Percentiles rank a stretch among this genome's conserved stretches.
Evolutionary conservation across 1,284 basidiomycete species (phyloP).

Genomic region (Ustilago tritici): DNA sequence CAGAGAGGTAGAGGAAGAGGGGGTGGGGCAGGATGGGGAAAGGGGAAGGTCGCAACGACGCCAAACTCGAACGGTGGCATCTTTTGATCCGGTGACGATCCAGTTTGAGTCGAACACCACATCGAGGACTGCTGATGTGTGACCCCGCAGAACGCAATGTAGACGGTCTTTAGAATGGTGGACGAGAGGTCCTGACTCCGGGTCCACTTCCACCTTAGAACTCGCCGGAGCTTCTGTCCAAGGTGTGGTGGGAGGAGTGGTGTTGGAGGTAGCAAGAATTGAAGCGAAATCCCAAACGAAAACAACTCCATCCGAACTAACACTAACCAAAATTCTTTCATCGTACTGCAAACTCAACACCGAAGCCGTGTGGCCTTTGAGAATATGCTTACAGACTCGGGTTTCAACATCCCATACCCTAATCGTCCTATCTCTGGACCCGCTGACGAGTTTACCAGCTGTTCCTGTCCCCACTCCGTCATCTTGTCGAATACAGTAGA

Average conservation of each 20-base stretch:
- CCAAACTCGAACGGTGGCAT: constrained; percentile 59
- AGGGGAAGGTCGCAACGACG: constrained; percentile 23
- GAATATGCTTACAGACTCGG: constrained; percentile 42
- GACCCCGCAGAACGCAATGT: constrained; percentile 37
- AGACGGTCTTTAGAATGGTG: constrained; percentile 26
- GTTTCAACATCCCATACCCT: constrained; percentile 58
- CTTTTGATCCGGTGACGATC: constrained; percentile 58
- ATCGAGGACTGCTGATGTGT: constrained; percentile 49
- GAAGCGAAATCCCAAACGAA: constrained; percentile 58
- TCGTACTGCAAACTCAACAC: constrained; percentile 62
- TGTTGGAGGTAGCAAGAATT: constrained; percentile 15
- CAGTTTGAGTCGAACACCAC: constrained; percentile 49
- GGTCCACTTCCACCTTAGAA: constrained; percentile 4
- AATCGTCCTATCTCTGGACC: constrained; percentile 56
- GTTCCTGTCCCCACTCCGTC: constrained; percentile 49
- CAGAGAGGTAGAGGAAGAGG: not conserved
- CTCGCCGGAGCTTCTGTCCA: too few relatives aligned
- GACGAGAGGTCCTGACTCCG: constrained; percentile 18
- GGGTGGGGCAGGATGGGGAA: not conserved
- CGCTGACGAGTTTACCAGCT: constrained; percentile 49
- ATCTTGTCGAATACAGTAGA: constrained; percentile 60
- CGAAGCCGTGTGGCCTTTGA: constrained; percentile 54
- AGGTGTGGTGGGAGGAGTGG: not conserved
- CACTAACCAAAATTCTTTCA: constrained; percentile 54
- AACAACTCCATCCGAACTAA: constrained; percentile 52